These are phyloP conservation scores for Aspergillus ibericus DNA, from an alignment of 2,329 filamentous ascomycete genomes.

Conservation along the genomic window DNA sequence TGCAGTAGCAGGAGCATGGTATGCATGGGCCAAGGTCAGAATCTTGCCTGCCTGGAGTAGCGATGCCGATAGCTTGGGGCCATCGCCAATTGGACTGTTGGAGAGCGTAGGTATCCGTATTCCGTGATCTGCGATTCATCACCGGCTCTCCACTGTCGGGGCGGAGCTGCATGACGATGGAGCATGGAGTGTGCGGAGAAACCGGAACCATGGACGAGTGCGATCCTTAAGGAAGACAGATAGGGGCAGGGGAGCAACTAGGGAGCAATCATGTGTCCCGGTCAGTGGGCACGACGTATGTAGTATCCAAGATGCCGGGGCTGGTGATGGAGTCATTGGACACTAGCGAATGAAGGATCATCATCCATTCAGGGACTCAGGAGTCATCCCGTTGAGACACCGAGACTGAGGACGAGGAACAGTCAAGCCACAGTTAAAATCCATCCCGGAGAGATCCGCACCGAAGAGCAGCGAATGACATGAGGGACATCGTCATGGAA, in stretches of 20 bases:
- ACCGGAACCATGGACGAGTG: not conserved
- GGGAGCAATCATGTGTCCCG: not conserved
- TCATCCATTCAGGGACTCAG: not conserved
- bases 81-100: not conserved
- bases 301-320: not conserved
- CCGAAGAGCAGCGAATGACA: not conserved
- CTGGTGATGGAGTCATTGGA: not conserved
- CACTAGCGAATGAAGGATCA: not conserved
- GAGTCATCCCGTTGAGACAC: no score
- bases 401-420: not conserved
- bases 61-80: not conserved
- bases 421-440: not conserved
- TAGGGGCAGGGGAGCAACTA: not conserved
- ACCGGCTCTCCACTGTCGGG: not conserved
- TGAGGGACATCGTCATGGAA: not conserved
- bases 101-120: not conserved
- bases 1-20: not conserved
- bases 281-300: not conserved
- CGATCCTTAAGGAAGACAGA: not conserved
- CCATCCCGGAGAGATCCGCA: not conserved
- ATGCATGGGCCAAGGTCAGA: not conserved
- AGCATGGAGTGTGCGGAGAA: not conserved
- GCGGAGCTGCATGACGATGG: not conserved
- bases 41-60: constrained; percentile 6
- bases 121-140: not conserved